A percentile compares a stretch with the other conserved stretches of the same genome.
These are phyloP conservation scores for Trichoderma endophyticum DNA, from an alignment of 2,329 filamentous ascomycete genomes.

Conservation along the genomic window DNA sequence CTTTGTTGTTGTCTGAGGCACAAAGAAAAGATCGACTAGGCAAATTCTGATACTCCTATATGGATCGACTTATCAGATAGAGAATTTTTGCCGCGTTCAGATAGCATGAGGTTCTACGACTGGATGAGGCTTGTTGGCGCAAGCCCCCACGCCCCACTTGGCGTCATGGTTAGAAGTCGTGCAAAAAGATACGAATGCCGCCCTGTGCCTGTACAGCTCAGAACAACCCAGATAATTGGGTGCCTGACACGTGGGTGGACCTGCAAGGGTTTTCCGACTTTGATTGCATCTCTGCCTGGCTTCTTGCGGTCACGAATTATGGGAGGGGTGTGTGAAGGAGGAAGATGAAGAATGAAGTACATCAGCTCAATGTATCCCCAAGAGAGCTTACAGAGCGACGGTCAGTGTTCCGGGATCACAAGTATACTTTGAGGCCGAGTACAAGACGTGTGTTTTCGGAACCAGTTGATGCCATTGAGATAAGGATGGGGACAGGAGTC, in stretches of 20 bases:
- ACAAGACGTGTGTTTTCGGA: not conserved
- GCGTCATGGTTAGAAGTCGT: slow-evolving; percentile 5
- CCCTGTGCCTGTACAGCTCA: not conserved
- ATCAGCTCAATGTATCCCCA: not conserved
- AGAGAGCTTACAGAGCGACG: not conserved
- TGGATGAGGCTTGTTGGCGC: slow-evolving; percentile 20
- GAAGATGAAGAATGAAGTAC: not conserved
- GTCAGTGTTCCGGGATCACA: not conserved
- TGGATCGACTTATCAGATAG: slow-evolving; percentile 21
- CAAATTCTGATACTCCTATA: not conserved
- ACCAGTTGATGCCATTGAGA: not conserved
- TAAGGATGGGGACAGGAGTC: slow-evolving; percentile 18
- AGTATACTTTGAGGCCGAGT: not conserved
- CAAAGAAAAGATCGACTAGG: slow-evolving; percentile 10
- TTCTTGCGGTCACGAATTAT: not conserved
- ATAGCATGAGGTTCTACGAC: slow-evolving; percentile 19
- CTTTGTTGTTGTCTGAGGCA: slow-evolving; percentile 26
- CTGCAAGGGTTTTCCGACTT: slow-evolving; percentile 12
- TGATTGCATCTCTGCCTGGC: slow-evolving; percentile 2
- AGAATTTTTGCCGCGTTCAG: slow-evolving; percentile 13
- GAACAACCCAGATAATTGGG: slow-evolving; percentile 6
- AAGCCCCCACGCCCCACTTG: slow-evolving; percentile 22
- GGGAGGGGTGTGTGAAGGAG: slow-evolving; percentile 3
- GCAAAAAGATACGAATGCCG: slow-evolving; percentile 15
- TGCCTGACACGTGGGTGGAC: slow-evolving; percentile 26